These are phyloP conservation scores for Cercophora scortea DNA, from an alignment of 495 filamentous ascomycete species.

Conservation along the genomic window DNA sequence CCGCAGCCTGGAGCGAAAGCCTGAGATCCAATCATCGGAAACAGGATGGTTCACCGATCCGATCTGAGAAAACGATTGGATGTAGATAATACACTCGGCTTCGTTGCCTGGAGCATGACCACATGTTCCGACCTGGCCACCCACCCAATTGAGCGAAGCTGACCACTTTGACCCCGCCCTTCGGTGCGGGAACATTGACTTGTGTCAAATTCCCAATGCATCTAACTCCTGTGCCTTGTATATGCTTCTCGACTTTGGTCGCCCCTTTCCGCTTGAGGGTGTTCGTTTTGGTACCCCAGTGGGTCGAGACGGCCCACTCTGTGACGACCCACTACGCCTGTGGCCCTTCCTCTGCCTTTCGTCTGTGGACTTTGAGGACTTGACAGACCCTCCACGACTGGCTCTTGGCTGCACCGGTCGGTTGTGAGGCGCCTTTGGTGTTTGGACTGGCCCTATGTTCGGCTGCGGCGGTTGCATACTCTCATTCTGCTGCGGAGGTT, in stretches of 20 bases:
- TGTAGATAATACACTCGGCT: conserved; percentile 7
- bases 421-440: not conserved
- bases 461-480: conserved; percentile 9
- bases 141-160: conserved; percentile 1
- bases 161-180: conserved; percentile 2
- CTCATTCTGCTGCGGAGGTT: conserved; percentile 9
- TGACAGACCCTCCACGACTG: not conserved
- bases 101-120: conserved; percentile 6
- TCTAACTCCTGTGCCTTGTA: not conserved
- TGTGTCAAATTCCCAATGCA: conserved; percentile 3
- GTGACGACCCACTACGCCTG: not conserved
- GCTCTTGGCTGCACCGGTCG: not conserved
- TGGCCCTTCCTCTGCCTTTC: not conserved
- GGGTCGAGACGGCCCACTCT: not conserved
- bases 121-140: not conserved
- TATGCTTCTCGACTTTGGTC: not conserved
- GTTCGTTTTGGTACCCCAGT: not conserved
- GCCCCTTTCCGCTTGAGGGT: not conserved
- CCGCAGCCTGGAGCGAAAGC: not conserved
- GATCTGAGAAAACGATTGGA: conserved; percentile 9
- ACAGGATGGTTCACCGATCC: conserved; percentile 1
- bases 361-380: not conserved
- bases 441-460: not conserved
- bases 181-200: conserved; percentile 8
- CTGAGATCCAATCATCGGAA: conserved; percentile 4